A percentile compares a stretch with the other conserved stretches of the same genome.
These are phyloP conservation scores for Tubosaeta sp. DNA, from an alignment of 768 basidiomycete species.

Conservation along the genomic window DNA sequence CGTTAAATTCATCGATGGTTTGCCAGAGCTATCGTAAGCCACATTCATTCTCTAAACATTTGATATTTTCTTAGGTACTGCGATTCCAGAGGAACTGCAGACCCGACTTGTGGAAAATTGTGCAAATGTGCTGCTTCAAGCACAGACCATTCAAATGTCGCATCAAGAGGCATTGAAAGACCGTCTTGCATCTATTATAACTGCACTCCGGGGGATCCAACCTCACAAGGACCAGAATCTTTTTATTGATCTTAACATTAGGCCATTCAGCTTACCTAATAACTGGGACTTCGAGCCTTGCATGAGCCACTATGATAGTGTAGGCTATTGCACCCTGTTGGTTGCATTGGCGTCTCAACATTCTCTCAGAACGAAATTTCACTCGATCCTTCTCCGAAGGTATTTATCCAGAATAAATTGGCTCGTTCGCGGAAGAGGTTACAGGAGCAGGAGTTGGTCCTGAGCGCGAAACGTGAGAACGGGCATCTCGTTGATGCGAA, in stretches of 20 bases:
- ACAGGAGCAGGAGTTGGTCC: conserved; percentile 53
- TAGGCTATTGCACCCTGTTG: conserved; percentile 28
- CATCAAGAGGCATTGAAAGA: conserved; percentile 59
- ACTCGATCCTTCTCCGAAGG: conserved; percentile 65
- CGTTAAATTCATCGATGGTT: conserved; percentile 11
- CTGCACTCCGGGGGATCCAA: conserved; percentile 49
- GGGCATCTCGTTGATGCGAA: background rate
- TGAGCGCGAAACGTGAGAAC: conserved; percentile 58
- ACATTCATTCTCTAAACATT: background rate
- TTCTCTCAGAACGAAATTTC: conserved; percentile 41
- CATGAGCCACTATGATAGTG: conserved; percentile 70
- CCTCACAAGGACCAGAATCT: conserved; percentile 60
- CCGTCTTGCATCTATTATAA: conserved; percentile 44
- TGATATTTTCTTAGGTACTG: background rate
- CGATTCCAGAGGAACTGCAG: conserved; percentile 62
- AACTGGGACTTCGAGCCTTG: conserved; percentile 80
- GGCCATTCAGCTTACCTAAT: conserved; percentile 57
- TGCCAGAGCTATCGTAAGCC: conserved; percentile 67
- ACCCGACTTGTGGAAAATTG: conserved; percentile 55
- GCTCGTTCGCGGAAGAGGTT: conserved; percentile 55
- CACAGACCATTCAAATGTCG: conserved; percentile 52
- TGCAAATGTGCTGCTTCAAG: conserved; percentile 49
- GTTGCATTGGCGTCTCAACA: background rate
- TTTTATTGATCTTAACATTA: conserved; percentile 68
- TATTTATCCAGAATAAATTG: conserved; percentile 79